Evolutionary conservation across 1,284 basidiomycete species (phyloP).

Genomic region (Rhodotorula sp.): DNA sequence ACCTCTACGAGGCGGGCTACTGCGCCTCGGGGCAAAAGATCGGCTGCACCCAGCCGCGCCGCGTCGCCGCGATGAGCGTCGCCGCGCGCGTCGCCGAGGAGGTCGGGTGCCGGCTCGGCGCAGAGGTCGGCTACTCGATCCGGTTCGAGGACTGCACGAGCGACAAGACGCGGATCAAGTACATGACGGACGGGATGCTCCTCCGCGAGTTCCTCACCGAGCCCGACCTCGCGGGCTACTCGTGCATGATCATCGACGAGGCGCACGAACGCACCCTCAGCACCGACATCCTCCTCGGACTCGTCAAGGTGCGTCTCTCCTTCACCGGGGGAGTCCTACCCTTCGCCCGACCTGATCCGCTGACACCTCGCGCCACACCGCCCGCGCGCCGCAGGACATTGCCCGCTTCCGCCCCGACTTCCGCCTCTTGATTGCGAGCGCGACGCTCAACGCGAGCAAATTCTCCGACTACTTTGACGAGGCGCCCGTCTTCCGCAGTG

Average conservation of each 20-base stretch:
- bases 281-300: conserved; percentile 94
- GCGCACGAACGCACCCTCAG: conserved; percentile 93
- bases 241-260: conserved; percentile 92
- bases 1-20: conserved; percentile 95
- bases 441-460: conserved; percentile 85
- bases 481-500: conserved; percentile 89
- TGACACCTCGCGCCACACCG: background rate
- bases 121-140: conserved; percentile 98
- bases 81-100: conserved; percentile 98
- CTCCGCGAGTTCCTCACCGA: conserved; percentile 93
- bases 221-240: conserved; percentile 88
- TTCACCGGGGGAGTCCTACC: conserved; percentile 16
- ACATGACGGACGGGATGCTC: conserved; percentile 95
- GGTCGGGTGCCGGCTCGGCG: conserved; percentile 93
- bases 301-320: conserved; percentile 76
- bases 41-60: conserved; percentile 96
- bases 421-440: conserved; percentile 85
- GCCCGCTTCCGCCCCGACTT: conserved; percentile 94
- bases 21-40: conserved; percentile 84
- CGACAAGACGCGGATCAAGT: conserved; percentile 95
- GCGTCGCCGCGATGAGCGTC: conserved; percentile 99
- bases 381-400: conserved; percentile 69
- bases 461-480: conserved; percentile 95
- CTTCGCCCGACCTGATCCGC: background rate
- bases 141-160: conserved; percentile 99